A percentile compares a stretch with the other conserved stretches of the same genome.
These are phyloP conservation scores for Beta corolliflora DNA, from an alignment of 179 eudicot species.

Conservation along the genomic window DNA sequence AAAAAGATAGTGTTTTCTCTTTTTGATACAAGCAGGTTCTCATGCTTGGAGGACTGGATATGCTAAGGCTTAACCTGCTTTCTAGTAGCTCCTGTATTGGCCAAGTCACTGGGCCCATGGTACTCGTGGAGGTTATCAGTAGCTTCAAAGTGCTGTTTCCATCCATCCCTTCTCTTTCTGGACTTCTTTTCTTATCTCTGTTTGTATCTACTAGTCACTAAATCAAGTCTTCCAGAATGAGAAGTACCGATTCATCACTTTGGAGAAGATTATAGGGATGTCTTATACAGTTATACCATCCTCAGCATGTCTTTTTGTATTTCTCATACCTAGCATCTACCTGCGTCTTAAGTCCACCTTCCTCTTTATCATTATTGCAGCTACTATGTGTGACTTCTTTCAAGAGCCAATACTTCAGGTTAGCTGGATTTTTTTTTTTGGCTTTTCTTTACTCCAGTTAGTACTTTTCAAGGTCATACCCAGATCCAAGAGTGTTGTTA, in stretches of 20 bases:
- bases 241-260: background rate
- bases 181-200: background rate
- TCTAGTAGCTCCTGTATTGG: background rate
- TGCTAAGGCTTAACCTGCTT: background rate
- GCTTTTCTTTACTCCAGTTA: background rate
- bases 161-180: background rate
- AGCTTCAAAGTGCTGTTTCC: slow-evolving; percentile 4
- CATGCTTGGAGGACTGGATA: background rate
- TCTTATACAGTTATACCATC: background rate
- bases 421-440: background rate
- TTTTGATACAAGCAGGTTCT: background rate
- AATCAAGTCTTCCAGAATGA: background rate
- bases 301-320: background rate
- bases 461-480: background rate
- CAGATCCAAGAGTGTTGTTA: background rate
- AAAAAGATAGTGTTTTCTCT: background rate
- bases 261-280: background rate
- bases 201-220: background rate
- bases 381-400: background rate
- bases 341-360: background rate
- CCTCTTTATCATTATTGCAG: background rate
- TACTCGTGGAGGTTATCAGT: background rate
- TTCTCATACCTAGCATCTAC: background rate
- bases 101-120: background rate
- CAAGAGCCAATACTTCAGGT: background rate